Evolutionary conservation across 2,329 filamentous ascomycete species (phyloP), one percentile per base, ranked within the genome.

Genomic region (Phyllosticta citriasiana): DNA sequence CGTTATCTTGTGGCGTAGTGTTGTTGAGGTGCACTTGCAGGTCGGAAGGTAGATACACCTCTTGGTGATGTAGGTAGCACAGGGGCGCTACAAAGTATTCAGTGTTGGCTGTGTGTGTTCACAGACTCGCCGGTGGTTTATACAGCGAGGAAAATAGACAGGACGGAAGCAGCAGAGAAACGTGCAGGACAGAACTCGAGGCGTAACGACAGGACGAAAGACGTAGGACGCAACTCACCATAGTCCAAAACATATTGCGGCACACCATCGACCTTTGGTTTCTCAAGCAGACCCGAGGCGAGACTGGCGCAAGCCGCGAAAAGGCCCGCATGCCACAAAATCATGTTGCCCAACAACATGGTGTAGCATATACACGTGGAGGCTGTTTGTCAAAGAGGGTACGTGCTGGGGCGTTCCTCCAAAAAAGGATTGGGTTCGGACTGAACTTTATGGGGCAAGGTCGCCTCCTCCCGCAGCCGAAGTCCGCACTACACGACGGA

Each of bases 31-130:
- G 77, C 0, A 70, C 67, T 24, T 67, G 65, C 51, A 80, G 68
- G 65, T 79, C 76, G 4, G 78, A 74, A 0, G 78, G 78, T 35
- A 70, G 65, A 64, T 79, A 79, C 14, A 66, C 65, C 14, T 80
- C 78, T 25, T 66, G 62, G 7, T 73, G 72, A 67, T 78, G 71
- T 6, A 80, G 72, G 62, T 77, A 77, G 35, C 79, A 73, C 9
- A 79, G 64, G 0, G 78, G 78, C 12, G 78, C 78, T 70, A 56
- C 7, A 19, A 16, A 12, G 50, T n/a, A 47, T 30, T 30, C 14
- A 55, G 25, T 27, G 19, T 60, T 14, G 30, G 52, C 40, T 16
- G 24, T n/a, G 14, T 14, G 9, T 26, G 33, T 16, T n/a, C 16
- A 6, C 6, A 47, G 14, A n/a, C 12, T 8, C 53, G 24, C 52